Base-by-base conservation (phyloP, 805 yeast genomes). In the Starmera dryadoides region DNA sequence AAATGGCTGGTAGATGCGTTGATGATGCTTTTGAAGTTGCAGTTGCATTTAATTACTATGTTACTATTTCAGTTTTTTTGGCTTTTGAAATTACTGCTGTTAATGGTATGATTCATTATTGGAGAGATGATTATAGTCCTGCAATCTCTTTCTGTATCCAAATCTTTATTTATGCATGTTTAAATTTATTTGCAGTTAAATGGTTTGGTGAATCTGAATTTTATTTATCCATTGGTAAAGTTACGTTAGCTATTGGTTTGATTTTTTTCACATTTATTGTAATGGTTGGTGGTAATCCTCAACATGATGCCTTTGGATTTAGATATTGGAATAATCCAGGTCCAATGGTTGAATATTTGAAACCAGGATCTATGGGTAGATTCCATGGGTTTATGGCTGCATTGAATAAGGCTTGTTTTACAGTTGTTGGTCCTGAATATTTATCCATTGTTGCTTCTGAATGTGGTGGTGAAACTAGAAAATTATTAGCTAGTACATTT, bases 211-310 rank as follows among this genome's bases (percentile, higher is more conserved):
- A 86, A 58, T 68, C 79, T 22, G 95, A 86, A 59, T 86, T 86
- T 53, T 78, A 81, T 77, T 63, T 85, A 17, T 73, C 88, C 3
- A 64, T 84, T 17, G 81, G 84, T 38, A 86, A 86, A 53, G 73
- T 86, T 39, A 47, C 84, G 7, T 67, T 86, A 36, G 86, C 88
- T 15, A 53, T 79, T 16, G 94, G 89, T 4, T 66, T 86, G 37
- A 69, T 86, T 37, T 56, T 80, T 32, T 85, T 81, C 61, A 83
- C 91, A 4, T 80, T 86, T 49, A 59, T 85, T 38, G 78, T 86
- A 6, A 86, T 86, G 91, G 76, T 82, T 28, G 95, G 95, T 31
- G 96, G 95, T 20, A 86, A 84, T 57, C 94, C 94, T 2, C 58
- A 66, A 35, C 77, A 73, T 43, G 85, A 82, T 47, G 71, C 66